Base-by-base conservation (phyloP, 192 early-diverging fungal genomes). In the Backusella circina region DNA sequence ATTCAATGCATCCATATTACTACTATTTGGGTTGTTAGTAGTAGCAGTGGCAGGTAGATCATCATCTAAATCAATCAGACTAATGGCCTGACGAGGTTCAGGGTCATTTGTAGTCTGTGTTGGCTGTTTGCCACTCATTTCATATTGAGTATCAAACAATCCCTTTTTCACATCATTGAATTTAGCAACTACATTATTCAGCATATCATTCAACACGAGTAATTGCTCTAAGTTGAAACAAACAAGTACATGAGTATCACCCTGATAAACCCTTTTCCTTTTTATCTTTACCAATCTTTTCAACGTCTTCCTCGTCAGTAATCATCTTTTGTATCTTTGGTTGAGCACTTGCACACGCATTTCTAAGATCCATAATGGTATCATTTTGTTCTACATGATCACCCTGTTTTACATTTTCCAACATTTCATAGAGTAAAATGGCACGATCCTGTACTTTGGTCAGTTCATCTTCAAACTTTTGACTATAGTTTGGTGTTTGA, bases 401-500 rank as follows among this genome's bases (percentile, higher is more conserved):
- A 12, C 87, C 91, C 8, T 90, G 87, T 39, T 87, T 87, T 37
- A 90, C 87, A 65, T 83, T 86, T 67, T 89, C 90, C 61, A 98
- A 79, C 85, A 96, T 92, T 77, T 97, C 94, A 64, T 91, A 92
- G 33, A 99, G 77, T 38, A 95, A 79, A 38, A 84, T 87, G 0
- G 90, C 86, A 70, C 93, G 93, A 69, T 87, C 86, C 78, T 96
- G 91, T 57, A 99, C 91, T 26, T 86, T 88, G 47, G 94, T 86
- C 26, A 98, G 82, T 79, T 97, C 96, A 65, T 89, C 81, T 35
- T 93, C 88, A 54, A 95, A 94, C 76, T 96, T 90, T 67, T 91
- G 85, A 68, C 94, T 93, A 77, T 99, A 99, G 82, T 99, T 91
- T 51, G 94, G 95, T 73, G 93, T 90, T 10, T 78, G 37, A 16